phyloP scores from a whole-genome alignment of 2,329 filamentous ascomycete genomes.

The Nannizzia gypsea region DNA sequence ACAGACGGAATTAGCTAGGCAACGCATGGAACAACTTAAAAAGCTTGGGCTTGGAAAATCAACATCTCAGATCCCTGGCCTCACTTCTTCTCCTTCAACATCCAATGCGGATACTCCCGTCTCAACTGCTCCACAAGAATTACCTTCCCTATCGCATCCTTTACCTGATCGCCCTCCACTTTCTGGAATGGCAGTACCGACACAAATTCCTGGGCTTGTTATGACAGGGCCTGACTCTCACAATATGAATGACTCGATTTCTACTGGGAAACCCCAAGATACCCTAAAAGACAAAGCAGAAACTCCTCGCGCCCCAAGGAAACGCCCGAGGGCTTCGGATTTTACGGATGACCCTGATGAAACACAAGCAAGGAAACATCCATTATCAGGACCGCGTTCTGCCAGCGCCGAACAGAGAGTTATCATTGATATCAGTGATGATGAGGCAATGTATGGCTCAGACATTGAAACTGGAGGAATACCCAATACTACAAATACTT shows the following conservation, averaged over 20 bases:
- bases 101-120: neutral
- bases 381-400: slow-evolving; percentile 41
- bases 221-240: slow-evolving; percentile 27
- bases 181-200: slow-evolving; percentile 20
- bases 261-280: neutral
- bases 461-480: slow-evolving; percentile 2
- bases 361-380: slow-evolving; percentile 46
- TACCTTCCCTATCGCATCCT: slow-evolving; percentile 21
- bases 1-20: slow-evolving; percentile 63
- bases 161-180: slow-evolving; percentile 28
- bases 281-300: neutral
- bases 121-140: slow-evolving; percentile 1
- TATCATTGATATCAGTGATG: slow-evolving; percentile 77
- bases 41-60: slow-evolving; percentile 37
- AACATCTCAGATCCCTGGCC: slow-evolving; percentile 8
- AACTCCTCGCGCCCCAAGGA: slow-evolving; percentile 26
- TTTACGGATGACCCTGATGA: slow-evolving; percentile 46
- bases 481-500: slow-evolving; percentile 13
- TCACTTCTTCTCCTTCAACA: slow-evolving; percentile 13
- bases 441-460: slow-evolving; percentile 34
- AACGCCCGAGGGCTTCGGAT: slow-evolving; percentile 58
- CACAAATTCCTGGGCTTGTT: slow-evolving; percentile 43
- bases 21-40: slow-evolving; percentile 66
- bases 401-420: slow-evolving; percentile 47
- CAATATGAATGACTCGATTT: neutral